phyloP scores from a whole-genome alignment of 2,329 filamentous ascomycete genomes.

The Monilinia vaccinii-corymbosi region DNA sequence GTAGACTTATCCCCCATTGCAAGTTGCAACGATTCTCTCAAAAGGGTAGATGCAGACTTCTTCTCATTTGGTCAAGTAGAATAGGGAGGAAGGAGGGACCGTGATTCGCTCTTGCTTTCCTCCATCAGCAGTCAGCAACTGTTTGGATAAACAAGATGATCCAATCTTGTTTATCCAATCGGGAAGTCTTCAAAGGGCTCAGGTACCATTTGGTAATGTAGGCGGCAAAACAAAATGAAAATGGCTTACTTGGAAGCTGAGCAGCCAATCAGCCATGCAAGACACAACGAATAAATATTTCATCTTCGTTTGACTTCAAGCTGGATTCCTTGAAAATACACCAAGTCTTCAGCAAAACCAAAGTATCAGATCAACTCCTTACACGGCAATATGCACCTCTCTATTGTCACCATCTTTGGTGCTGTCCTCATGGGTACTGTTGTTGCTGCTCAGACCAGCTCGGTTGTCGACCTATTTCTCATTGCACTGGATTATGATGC shows the following conservation, averaged over 20 bases:
- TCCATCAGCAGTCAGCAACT: not conserved
- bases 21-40: too few relatives aligned
- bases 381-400: constrained; percentile 9
- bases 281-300: not conserved
- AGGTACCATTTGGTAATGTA: not conserved
- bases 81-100: too few relatives aligned
- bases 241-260: too few relatives aligned
- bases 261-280: not conserved
- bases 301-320: not conserved
- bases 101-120: not conserved
- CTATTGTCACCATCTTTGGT: not conserved
- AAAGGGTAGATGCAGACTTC: too few relatives aligned
- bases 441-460: not conserved
- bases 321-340: not conserved
- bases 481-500: not conserved
- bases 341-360: not conserved
- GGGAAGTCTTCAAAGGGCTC: not conserved
- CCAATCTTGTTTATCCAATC: not conserved
- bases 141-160: too few relatives aligned
- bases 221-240: not conserved
- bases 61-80: too few relatives aligned
- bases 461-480: constrained; percentile 1
- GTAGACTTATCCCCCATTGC: too few relatives aligned
- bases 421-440: constrained; percentile 3
- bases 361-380: not conserved